Base-by-base conservation (phyloP, 345 rosid genomes). In the Heritiera littoralis region DNA sequence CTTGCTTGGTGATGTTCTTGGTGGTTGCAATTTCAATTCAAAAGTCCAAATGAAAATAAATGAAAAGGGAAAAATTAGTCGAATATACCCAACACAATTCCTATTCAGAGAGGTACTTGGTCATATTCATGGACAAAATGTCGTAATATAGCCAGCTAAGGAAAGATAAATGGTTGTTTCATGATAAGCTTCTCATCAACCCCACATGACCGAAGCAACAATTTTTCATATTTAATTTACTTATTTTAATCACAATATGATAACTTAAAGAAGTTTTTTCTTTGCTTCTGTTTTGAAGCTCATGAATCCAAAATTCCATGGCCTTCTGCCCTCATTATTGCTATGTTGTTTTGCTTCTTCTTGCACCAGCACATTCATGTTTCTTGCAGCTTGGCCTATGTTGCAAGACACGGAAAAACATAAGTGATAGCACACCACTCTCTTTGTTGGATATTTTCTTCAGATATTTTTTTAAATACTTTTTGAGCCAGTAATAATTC, bases 11-110 rank as follows among this genome's bases (percentile, higher is more conserved):
- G 54, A 73, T 73, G 49, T 73, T 73, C 51, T 9, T 35, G 65
- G 83, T 79, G 68, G 86, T 87, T 85, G 85, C 75, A 43, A 82
- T 75, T 79, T 81, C 82, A 60, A 54, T 32, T 77, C 80, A 15
- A 65, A 51, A 28, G 46, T 73, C 65, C 0, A n/a, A 2, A 18
- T 73, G 32, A n/a, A 9, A 75, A 14, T 59, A 15, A 75, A 12
- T 45, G 45, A 18, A 72, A 51, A 1, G 1, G 6, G 6, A 6
- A 71, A 51, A 13, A 13, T 52, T 13, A n/a, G 17, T 55, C 17
- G 17, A 2, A 55, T 63, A 48, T 75, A 77, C 81, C 79, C 76
- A 56, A 20, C 48, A 41, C 9, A 74, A 67, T 54, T 74, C 71
- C 14, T 28, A 66, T 2, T 35, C 38, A 35, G 49, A 74, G 2